Base-by-base conservation (phyloP, 768 basidiomycete genomes). In the Cystobasidium tubakii region DNA sequence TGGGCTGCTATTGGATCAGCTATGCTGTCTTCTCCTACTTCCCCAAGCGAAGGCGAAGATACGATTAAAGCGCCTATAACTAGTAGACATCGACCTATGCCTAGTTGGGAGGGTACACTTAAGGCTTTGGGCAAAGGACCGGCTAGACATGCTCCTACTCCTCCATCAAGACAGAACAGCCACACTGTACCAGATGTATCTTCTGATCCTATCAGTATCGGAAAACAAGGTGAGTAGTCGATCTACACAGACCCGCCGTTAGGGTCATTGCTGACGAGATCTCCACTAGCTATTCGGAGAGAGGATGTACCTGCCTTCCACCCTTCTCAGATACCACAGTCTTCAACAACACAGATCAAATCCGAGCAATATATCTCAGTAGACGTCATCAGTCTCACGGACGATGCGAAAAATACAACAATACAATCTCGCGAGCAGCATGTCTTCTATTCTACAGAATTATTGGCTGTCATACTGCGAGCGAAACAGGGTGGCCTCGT, bases 371-470 rank as follows among this genome's bases (percentile, higher is more conserved):
- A 71, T 62, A n/a, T 71, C 33, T 42, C 36, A 10, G 55, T 71
- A 29, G 69, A 71, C n/a, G 44, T 71, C 23, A 54, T 71, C 10
- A 36, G 27, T 13, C 6, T 71, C 27, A 39, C 53, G 19, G 69
- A 55, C 23, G 15, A 53, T 39, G 23, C 54, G 27, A 71, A 31
- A 34, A 23, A 54, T 17, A 27, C 53, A 12, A 39, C 53, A 15
- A 29, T 53, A 25, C 23, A 7, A 9, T 25, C 33, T 44, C 46
- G 13, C 29, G 36, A 65, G 63, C 36, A 39, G 63, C 23, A 43
- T 36, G 39, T 55, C 27, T 71, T 71, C 39, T 71, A 71, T 29
- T 57, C 69, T 4, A 42, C 54, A 29, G 69, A 71, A 25, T 36
- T 71, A 42, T 36, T 71, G 17, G 23, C 25, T 55, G 60, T 71